phyloP scores from a whole-genome alignment of 2,329 filamentous ascomycete species.

The Ophiocordyceps robertsii region DNA sequence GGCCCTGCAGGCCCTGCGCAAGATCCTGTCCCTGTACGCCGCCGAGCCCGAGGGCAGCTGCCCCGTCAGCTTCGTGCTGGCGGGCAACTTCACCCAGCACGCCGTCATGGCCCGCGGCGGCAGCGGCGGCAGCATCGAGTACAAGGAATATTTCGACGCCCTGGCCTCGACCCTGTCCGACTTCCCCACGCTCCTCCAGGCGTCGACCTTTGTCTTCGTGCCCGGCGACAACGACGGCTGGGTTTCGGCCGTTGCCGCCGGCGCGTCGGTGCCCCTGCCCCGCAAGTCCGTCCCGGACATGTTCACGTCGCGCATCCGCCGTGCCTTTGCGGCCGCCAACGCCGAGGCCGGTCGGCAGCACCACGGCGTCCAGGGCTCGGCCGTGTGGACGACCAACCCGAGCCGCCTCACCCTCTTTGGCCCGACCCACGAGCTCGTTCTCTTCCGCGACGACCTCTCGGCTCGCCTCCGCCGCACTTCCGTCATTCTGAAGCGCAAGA shows the following conservation, averaged over 20 bases:
- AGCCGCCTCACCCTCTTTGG: slow-evolving; percentile 74
- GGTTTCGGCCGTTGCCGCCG: slow-evolving; percentile 72
- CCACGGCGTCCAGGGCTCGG: slow-evolving; percentile 31
- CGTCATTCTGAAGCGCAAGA: slow-evolving; percentile 48
- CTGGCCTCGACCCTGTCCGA: slow-evolving; percentile 73
- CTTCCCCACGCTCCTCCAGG: slow-evolving; percentile 66
- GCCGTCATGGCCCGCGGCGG: slow-evolving; percentile 55
- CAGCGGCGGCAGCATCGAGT: slow-evolving; percentile 76
- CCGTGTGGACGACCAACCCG: slow-evolving; percentile 84
- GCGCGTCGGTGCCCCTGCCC: slow-evolving; percentile 57
- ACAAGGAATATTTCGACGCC: slow-evolving; percentile 90
- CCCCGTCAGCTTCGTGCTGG: slow-evolving; percentile 69
- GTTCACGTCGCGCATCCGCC: slow-evolving; percentile 76
- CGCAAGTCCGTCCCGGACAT: slow-evolving; percentile 65
- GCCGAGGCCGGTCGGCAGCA: slow-evolving; percentile 43
- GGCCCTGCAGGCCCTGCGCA: slow-evolving; percentile 69
- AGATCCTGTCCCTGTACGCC: slow-evolving; percentile 64
- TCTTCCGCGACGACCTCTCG: slow-evolving; percentile 80
- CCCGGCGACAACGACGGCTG: slow-evolving; percentile 97
- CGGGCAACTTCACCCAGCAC: slow-evolving; percentile 68
- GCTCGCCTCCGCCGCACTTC: slow-evolving; percentile 64
- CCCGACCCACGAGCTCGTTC: slow-evolving; percentile 70
- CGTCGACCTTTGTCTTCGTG: slow-evolving; percentile 79
- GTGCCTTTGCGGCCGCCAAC: slow-evolving; percentile 69
- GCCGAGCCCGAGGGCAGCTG: slow-evolving; percentile 46